Base-by-base conservation (phyloP, 2,329 filamentous ascomycete genomes). In the Aureobasidium sp. region DNA sequence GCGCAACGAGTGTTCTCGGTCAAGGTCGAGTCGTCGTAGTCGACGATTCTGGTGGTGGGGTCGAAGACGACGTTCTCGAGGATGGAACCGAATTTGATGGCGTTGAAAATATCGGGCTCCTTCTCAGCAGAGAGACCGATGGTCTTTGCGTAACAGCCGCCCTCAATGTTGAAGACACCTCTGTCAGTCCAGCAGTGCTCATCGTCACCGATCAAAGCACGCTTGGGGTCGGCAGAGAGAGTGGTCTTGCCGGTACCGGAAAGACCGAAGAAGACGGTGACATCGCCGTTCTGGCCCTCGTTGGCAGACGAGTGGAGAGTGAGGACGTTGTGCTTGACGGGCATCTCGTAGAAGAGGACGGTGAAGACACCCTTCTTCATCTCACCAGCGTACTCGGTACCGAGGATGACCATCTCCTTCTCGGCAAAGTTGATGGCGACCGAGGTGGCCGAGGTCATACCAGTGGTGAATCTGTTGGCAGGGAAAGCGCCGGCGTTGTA, bases 341-440 rank as follows among this genome's bases (percentile, higher is more conserved):
- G 93, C 90, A 97, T 98, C 79, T 98, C 93, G 79, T 97, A 98
- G 82, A 95, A 98, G 70, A 98, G 84, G 47, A 98, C 90, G 42
- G 93, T 98, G 81, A 98, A 98, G 72, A 98, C 82, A 64, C 93
- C 57, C 79, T 95, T 95, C 79, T 95, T 95, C 88, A 93, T 91
- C 76, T 91, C 88, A 66, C 91, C 91, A 55, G 93, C 93, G 68
- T 98, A 98, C 77, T 98, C 93, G 30, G 93, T 98, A 71, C 93
- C 93, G 55, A 98, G 84, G 70, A 98, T 98, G 63, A 98, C 93
- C 93, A 98, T 98, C 81, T 98, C 93, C 85, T 95, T 96, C 69
- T 96, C 90, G 68, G 86, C 87, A 66, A 98, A 98, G 84, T 98
- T 98, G 79, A 98, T 94, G 63, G 93, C 86, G 49, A 98, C 91